These are phyloP conservation scores for Pezizomycotina sp. DNA, from an alignment of 2,329 filamentous ascomycete genomes.

Conservation along the genomic window DNA sequence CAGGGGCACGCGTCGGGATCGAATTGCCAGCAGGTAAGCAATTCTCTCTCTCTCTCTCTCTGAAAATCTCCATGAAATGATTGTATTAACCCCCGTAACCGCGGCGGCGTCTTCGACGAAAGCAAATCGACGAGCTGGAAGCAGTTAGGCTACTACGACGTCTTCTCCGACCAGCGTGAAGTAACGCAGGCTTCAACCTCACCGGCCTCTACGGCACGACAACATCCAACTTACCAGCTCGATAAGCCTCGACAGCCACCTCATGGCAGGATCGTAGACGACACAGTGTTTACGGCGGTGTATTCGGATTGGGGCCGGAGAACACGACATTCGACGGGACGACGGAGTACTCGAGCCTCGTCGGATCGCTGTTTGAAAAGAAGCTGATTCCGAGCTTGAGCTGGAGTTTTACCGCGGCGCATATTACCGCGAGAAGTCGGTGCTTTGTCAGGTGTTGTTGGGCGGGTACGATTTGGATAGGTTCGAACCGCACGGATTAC, in stretches of 20 bases:
- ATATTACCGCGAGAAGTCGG: slow-evolving; percentile 1
- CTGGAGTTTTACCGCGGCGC: slow-evolving; percentile 5
- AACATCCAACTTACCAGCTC: slow-evolving; percentile 5
- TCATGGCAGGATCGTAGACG: slow-evolving; percentile 6
- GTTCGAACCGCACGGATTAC: slow-evolving; percentile 25
- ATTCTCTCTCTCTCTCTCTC: slow-evolving; percentile 1
- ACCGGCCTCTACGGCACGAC: slow-evolving; percentile 9
- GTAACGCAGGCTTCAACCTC: slow-evolving; percentile 6
- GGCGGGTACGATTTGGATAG: slow-evolving; percentile 28
- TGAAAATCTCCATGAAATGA: no score
- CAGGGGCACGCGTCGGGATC: slow-evolving; percentile 6
- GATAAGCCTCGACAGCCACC: slow-evolving; percentile 7
- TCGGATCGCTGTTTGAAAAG: slow-evolving; percentile 4
- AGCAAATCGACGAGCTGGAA: slow-evolving; percentile 9
- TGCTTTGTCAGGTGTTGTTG: slow-evolving; percentile 18
- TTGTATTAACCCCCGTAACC: slow-evolving; percentile 1
- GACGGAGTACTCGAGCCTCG: slow-evolving; percentile 3
- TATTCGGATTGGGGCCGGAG: slow-evolving; percentile 4
- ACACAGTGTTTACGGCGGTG: slow-evolving; percentile 5
- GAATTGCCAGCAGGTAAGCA: slow-evolving; percentile 1
- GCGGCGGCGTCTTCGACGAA: slow-evolving; percentile 8
- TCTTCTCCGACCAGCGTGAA: slow-evolving; percentile 9
- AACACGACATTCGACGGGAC: slow-evolving; percentile 5
- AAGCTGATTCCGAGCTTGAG: slow-evolving; percentile 7
- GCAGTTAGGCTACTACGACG: slow-evolving; percentile 1